Evolutionary conservation across 2,329 filamentous ascomycete genomes (phyloP), one percentile per base, ranked within the genome.

Genomic region (Eutypa lata): DNA sequence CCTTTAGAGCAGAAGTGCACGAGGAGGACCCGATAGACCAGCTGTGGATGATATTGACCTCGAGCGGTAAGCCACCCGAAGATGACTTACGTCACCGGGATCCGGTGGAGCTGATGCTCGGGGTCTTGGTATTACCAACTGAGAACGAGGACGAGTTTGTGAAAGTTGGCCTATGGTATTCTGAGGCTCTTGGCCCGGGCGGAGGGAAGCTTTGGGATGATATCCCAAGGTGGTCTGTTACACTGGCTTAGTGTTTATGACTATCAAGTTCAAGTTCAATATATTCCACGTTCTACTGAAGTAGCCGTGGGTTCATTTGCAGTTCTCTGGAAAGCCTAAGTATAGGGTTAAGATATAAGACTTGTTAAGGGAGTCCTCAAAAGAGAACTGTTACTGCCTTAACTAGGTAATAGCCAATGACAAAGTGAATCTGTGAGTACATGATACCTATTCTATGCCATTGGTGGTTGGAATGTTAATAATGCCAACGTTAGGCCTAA

Each of bases 161-260:
- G 22, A 50, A 50, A 37, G 48, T 50, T 2, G 48, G 48, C 22
- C 10, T 50, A 21, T 50, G 48, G 48, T 50, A 45, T 38, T 50
- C 38, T 45, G 48, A 50, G 37, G 44, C 48, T 14, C 24, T 37
- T 33, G 48, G 48, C 14, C 26, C 33, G 26, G 48, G 38, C 6
- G 48, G 48, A 44, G 44, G 38, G 22, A 50, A 50, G 40, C 33
- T 50, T 37, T 50, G 48, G 48, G 48, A 50, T 45, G 10, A 50
- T 45, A 50, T 50, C 26, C 38, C 18, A n/a, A 50, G 26, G 18
- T 38, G 19, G 35, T 22, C 40, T 22, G 40, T 50, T 35, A 50
- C 28, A 50, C 48, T 50, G 19, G 48, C 44, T 18, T 50, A 42
- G 31, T n/a, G n/a, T n/a, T n/a, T n/a, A n/a, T n/a, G n/a, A n/a